Base-by-base conservation (phyloP, 768 basidiomycete species). In the Serpula lacrymans region DNA sequence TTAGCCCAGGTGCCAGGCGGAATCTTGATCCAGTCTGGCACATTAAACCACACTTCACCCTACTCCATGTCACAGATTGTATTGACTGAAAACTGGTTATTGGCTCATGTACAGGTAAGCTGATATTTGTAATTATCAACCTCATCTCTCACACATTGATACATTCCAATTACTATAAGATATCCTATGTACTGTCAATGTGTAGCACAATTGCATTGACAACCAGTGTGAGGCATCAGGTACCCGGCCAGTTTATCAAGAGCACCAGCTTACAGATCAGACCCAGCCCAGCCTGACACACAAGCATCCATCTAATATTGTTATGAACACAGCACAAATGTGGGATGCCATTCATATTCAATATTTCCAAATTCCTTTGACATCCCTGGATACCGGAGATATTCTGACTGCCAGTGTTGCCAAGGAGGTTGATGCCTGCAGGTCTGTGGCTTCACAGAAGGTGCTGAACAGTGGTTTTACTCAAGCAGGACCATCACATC, bases 291-390 rank as follows among this genome's bases (percentile, higher is more conserved):
- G 10, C 11, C 14, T 48, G 6, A 14, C 35, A 23, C 38, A 50
- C 17, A 4, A 25, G 8, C 28, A 45, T 21, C 34, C 41, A 0
- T 20, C 39, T 14, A 48, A 50, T 35, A n/a, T 40, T 3, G 34
- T 58, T n/a, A 39, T 58, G 14, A 59, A 57, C 37, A 53, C 46
- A 1, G 50, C 50, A 1, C 55, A 59, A 30, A 59, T 59, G 56
- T 37, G 54, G 7, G 45, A 55, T 40, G 50, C 55, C 4, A 23
- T 40, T 1, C 35, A 48, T 20, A 18, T 59, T 2, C 54, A 53
- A 29, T 16, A 30, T 21, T 57, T 50, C 39, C 34, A 49, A 6
- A 20, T 39, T 18, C 40, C 33, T 34, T 26, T 37, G 34, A 17
- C 28, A 30, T 11, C 12, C 24, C 14, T 24, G 10, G 37, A 31